Percentiles rank a stretch among this genome's conserved stretches.
These are phyloP conservation scores for Chytriomyces sp. DNA, from an alignment of 192 early-diverging fungal species.

Conservation along the genomic window DNA sequence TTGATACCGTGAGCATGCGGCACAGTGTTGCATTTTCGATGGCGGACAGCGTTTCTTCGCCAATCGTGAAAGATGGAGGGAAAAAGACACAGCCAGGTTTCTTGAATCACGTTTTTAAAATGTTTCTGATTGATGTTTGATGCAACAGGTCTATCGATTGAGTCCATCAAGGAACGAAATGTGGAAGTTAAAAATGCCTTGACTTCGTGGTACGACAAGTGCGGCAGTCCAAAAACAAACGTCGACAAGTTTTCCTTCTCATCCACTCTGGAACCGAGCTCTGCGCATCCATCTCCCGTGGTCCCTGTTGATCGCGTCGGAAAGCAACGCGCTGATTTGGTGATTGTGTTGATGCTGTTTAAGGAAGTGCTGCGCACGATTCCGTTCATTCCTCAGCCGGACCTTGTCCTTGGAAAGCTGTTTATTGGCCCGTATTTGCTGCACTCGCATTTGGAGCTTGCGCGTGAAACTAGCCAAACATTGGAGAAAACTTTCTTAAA, in stretches of 20 bases:
- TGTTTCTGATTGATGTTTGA: not conserved
- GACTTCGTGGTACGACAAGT: conserved; percentile 36
- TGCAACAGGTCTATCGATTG: not conserved
- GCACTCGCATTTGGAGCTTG: conserved; percentile 46
- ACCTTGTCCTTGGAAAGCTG: conserved; percentile 48
- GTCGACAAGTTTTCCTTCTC: conserved; percentile 36
- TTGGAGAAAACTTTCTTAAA: conserved; percentile 45
- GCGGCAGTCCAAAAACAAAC: conserved; percentile 25
- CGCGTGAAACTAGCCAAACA: conserved; percentile 37
- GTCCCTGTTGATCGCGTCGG: conserved; percentile 28
- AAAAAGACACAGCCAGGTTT: conserved; percentile 24
- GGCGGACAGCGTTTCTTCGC: conserved; percentile 11
- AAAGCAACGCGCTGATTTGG: conserved; percentile 34
- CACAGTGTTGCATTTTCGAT: conserved; percentile 17
- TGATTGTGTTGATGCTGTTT: conserved; percentile 41
- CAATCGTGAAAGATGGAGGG: not conserved
- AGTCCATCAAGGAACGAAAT: conserved; percentile 33
- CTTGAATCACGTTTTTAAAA: not conserved
- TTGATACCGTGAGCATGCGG: conserved; percentile 33
- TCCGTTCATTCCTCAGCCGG: conserved; percentile 51
- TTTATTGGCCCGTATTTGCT: conserved; percentile 56
- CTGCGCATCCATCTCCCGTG: not conserved
- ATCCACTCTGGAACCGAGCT: conserved; percentile 21
- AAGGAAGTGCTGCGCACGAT: conserved; percentile 49
- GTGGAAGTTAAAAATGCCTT: conserved; percentile 32